Evolutionary conservation across 75 land plant genomes (phyloP), one percentile per base, ranked within the genome.

Genomic region (Sequoiadendron giganteum): DNA sequence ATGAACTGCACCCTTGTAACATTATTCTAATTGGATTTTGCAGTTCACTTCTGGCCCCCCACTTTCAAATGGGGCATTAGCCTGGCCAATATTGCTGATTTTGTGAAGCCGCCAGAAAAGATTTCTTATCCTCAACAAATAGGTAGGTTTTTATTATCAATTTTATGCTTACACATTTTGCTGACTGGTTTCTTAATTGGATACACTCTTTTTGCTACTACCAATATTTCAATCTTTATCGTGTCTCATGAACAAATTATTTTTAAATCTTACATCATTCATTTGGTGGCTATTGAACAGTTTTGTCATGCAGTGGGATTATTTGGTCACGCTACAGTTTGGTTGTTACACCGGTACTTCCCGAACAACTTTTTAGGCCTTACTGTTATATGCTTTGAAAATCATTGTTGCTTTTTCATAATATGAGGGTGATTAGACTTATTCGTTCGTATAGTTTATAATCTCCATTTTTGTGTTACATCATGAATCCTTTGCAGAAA

Each of bases 21-120:
- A 79, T 82, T 4, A 10, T 34, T 87, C 10, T 30, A 32, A n/a
- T 61, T 88, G 85, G 38, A 30, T 61, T 45, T 70, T 93, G 88
- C 93, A 97, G 99, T 97, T 93, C 99, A 97, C 87, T 97, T 97
- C 83, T 97, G 99, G 99, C 98, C 99, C 0, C 99, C 99, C 73
- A 97, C 99, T 56, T 97, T 95, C 65, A 97, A 97, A 87, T 97
- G 99, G 99, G 97, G 97, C 80, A 96, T 97, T 86, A 94, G 92
- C 86, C 90, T 97, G 77, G 99, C 99, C 48, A 97, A 97, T 88
- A 86, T 95, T 90, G 98, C 94, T 21, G 99, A 97, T 89, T 96
- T 94, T 73, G 16, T 95, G n/a, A 97, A 96, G 88, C 98, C 99
- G 43, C 95, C 99, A 13, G 99, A 97, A 85, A 93, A 95, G 85